phyloP scores from a whole-genome alignment of 768 basidiomycete species.

The Sarcodon aspratus region DNA sequence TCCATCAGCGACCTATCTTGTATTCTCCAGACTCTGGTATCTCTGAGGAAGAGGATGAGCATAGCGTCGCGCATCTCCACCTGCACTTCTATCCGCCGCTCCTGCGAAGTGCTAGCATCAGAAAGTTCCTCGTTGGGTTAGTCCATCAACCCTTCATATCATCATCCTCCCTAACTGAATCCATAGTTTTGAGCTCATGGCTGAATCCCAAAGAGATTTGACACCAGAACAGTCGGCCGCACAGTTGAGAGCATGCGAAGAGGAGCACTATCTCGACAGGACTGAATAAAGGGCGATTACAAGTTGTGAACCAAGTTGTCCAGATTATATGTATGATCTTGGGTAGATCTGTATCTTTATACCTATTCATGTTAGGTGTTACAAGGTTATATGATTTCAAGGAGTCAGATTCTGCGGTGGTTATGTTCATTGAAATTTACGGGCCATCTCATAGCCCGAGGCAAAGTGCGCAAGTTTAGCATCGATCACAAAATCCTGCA shows the following conservation, averaged over 20 bases:
- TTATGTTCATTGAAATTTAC: conserved; percentile 1
- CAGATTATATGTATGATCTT: no score
- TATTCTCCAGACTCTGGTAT: conserved; percentile 1
- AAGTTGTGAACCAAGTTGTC: no score
- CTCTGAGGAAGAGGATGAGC: conserved; percentile 26
- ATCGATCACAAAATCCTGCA: conserved; percentile 31
- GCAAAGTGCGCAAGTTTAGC: conserved; percentile 10
- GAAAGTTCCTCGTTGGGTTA: conserved; percentile 86
- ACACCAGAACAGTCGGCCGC: conserved; percentile 82
- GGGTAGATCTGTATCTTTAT: no score
- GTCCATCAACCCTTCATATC: conserved; percentile 12
- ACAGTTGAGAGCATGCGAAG: conserved; percentile 40
- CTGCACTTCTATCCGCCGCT: conserved; percentile 83
- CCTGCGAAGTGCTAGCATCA: conserved; percentile 67
- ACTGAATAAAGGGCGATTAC: neutral
- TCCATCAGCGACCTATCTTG: conserved; percentile 74
- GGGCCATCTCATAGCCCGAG: conserved; percentile 5
- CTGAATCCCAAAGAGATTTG: conserved; percentile 81
- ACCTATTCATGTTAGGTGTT: no score
- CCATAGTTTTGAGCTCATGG: conserved; percentile 78
- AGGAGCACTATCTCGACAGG: conserved; percentile 47
- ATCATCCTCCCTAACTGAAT: neutral
- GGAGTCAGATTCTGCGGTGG: no score
- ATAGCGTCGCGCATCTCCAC: conserved; percentile 66
- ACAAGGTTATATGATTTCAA: no score